phyloP scores from a whole-genome alignment of 164 flowering plant species.

The Kalanchoe fedtschenkoi region DNA sequence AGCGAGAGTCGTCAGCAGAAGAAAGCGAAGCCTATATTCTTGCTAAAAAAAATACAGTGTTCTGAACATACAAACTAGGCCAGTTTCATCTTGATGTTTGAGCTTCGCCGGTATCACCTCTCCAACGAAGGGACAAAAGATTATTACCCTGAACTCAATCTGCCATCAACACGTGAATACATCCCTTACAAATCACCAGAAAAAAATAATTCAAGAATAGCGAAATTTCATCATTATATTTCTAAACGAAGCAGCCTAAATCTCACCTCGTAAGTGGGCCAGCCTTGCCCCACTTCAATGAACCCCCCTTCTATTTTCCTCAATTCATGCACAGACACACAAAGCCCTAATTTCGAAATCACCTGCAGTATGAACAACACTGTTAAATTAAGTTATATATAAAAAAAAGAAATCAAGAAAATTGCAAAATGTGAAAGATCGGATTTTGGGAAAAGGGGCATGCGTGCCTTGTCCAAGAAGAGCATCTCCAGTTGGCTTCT shows the following conservation, averaged over 20 bases:
- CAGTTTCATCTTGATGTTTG: conserved; percentile 37
- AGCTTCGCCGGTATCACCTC: conserved; percentile 63
- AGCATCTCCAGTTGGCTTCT: conserved; percentile 41
- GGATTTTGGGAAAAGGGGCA: neutral
- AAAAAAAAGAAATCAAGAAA: neutral
- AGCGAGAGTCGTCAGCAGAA: neutral
- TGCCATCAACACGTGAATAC: conserved; percentile 15
- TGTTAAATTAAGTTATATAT: neutral
- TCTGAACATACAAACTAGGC: conserved; percentile 60
- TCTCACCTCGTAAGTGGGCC: conserved; percentile 54
- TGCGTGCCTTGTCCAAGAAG: conserved; percentile 61
- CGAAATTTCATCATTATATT: neutral
- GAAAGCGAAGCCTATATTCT: too few relatives aligned
- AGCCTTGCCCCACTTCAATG: conserved; percentile 65
- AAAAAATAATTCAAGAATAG: neutral
- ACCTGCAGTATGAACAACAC: too few relatives aligned
- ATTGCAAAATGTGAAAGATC: neutral
- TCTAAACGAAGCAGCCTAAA: neutral
- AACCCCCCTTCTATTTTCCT: conserved; percentile 49
- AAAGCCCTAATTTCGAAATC: conserved; percentile 56
- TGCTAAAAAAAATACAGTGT: neutral
- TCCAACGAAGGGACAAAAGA: conserved; percentile 85
- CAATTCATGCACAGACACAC: conserved; percentile 59
- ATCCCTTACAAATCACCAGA: neutral
- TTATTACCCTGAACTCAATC: conserved; percentile 59